A percentile compares a stretch with the other conserved stretches of the same genome.
Conservation (phyloP, 768 basidiomycete genomes). For the Auricularia sp. region DNA sequence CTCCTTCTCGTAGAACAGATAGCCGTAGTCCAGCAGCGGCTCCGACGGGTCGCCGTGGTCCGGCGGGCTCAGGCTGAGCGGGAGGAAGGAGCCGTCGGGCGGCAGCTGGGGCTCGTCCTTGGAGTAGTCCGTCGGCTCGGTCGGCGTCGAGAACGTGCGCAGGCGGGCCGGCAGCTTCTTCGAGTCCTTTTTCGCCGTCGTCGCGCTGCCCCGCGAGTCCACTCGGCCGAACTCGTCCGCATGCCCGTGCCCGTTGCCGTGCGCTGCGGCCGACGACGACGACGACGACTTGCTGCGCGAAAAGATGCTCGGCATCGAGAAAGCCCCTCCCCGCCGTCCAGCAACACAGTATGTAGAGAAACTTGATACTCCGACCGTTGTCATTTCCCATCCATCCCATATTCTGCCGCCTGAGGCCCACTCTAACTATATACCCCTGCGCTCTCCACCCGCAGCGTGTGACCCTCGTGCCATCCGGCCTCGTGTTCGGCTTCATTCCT, state of each 20-base stretch:
- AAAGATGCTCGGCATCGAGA: background rate
- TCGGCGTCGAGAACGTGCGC: constrained; percentile 1
- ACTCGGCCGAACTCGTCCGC: background rate
- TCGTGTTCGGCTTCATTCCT: background rate
- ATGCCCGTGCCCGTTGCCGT: background rate
- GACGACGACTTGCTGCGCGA: background rate
- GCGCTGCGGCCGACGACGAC: background rate
- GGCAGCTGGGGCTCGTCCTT: background rate
- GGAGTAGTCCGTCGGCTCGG: background rate
- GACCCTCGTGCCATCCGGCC: too few species aligned
- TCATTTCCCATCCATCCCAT: background rate
- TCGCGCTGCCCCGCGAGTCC: background rate
- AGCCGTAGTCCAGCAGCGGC: constrained; percentile 49
- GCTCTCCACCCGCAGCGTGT: too few species aligned
- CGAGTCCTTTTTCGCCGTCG: background rate
- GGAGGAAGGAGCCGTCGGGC: background rate
- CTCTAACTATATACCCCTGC: background rate
- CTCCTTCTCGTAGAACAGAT: constrained; percentile 61
- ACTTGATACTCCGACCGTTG: too few species aligned
- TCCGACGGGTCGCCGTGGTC: constrained; percentile 2
- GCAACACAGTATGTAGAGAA: too few species aligned
- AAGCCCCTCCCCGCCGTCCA: background rate
- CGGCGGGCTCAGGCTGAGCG: background rate
- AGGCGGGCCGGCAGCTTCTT: background rate
- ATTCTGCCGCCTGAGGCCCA: too few species aligned